A percentile compares a stretch with the other conserved stretches of the same genome.
Evolutionary conservation across 495 filamentous ascomycete species (phyloP).

Genomic region (Trichocladium antarcticum): DNA sequence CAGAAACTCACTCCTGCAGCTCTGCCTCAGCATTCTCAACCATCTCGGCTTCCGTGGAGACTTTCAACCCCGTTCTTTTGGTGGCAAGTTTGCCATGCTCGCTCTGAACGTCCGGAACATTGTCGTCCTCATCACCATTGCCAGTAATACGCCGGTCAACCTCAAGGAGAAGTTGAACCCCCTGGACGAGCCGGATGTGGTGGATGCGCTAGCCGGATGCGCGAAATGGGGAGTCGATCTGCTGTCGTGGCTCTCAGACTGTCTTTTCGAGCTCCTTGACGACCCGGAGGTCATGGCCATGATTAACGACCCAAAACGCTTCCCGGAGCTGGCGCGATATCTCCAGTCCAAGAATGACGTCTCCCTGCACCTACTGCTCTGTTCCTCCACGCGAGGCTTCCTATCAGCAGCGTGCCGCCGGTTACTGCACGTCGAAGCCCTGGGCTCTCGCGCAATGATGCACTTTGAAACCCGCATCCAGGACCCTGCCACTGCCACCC

Average conservation of each 20-base stretch:
- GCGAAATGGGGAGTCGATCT: conserved; percentile 58
- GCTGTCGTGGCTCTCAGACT: conserved; percentile 56
- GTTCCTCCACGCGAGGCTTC: conserved; percentile 61
- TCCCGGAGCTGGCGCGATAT: conserved; percentile 37
- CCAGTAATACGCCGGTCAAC: conserved; percentile 37
- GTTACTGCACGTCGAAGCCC: conserved; percentile 39
- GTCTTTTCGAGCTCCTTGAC: conserved; percentile 50
- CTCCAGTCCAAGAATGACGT: conserved; percentile 40
- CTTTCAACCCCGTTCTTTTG: conserved; percentile 45
- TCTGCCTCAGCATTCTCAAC: conserved; percentile 59
- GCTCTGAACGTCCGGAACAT: conserved; percentile 62
- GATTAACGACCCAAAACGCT: conserved; percentile 34
- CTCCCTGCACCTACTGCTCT: conserved; percentile 57
- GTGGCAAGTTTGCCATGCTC: conserved; percentile 62
- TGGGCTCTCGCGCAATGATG: conserved; percentile 26
- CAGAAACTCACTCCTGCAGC: conserved; percentile 52
- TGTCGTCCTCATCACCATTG: conserved; percentile 53
- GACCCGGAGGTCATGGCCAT: conserved; percentile 39
- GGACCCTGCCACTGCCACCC: too few species aligned
- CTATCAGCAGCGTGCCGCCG: conserved; percentile 56
- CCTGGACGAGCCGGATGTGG: conserved; percentile 53
- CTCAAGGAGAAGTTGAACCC: conserved; percentile 38
- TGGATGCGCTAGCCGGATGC: conserved; percentile 45
- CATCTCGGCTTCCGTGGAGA: conserved; percentile 55
- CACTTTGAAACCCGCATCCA: conserved; percentile 29